phyloP scores from a whole-genome alignment of 2,329 filamentous ascomycete species.

The Pseudopyrenochaeta lycopersici region DNA sequence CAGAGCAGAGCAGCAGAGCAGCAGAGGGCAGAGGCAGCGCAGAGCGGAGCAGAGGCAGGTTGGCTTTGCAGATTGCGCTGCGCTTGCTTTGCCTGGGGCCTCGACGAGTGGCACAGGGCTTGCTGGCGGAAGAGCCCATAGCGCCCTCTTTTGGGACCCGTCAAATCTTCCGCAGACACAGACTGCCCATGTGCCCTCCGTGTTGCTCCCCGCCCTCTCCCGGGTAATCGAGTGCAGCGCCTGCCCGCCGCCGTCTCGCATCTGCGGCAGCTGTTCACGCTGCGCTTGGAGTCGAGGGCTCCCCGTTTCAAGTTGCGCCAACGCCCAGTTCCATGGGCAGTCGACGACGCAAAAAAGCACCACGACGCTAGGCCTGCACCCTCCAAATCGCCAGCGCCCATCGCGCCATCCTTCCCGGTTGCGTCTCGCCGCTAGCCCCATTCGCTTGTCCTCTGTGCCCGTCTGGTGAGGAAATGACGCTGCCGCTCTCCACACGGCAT shows the following conservation, averaged over 20 bases:
- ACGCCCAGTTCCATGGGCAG: conserved; percentile 1
- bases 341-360: conserved; percentile 1
- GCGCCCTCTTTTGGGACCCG: background rate
- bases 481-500: background rate
- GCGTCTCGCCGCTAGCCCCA: conserved; percentile 17
- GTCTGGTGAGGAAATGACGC: conserved; percentile 17
- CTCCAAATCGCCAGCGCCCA: conserved; percentile 8
- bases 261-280: conserved; percentile 13
- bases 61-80: no score
- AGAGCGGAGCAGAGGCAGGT: no score
- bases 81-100: background rate
- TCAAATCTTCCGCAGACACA: conserved; percentile 1
- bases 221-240: background rate
- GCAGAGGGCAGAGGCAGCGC: no score
- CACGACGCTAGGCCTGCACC: conserved; percentile 6
- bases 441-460: conserved; percentile 13
- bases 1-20: background rate
- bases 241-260: conserved; percentile 16
- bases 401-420: conserved; percentile 14
- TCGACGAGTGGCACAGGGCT: background rate
- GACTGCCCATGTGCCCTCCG: background rate
- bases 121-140: background rate
- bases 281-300: conserved; percentile 10
- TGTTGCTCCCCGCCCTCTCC: background rate
- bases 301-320: conserved; percentile 15